These are phyloP conservation scores for Botryotinia narcissicola DNA, from an alignment of 2,329 filamentous ascomycete genomes.

Conservation along the genomic window DNA sequence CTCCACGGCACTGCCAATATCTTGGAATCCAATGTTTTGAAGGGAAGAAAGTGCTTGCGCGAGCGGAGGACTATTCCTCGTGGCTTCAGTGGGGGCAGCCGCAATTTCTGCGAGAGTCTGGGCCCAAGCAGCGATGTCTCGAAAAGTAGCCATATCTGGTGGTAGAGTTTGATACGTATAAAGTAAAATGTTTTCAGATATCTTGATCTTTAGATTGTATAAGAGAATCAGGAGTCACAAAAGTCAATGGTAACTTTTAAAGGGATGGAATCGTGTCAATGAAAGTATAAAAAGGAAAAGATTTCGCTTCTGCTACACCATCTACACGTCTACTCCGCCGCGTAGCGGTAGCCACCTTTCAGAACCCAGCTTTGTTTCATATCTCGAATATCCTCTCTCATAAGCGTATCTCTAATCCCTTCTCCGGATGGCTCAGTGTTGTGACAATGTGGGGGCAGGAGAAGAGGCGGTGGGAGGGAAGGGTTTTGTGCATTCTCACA, in stretches of 20 bases:
- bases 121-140: not conserved
- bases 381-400: not conserved
- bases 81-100: not conserved
- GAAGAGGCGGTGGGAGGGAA: not conserved
- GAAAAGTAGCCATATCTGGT: not conserved
- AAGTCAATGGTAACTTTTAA: not conserved
- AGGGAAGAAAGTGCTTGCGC: not conserved
- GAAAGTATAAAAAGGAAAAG: not conserved
- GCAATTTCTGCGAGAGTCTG: not conserved
- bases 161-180: not conserved
- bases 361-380: not conserved
- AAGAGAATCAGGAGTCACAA: not conserved
- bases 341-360: not conserved
- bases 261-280: not conserved
- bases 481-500: not conserved
- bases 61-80: not conserved
- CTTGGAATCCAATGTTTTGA: not conserved
- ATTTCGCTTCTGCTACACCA: not conserved
- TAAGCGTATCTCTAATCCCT: not conserved
- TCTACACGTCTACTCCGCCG: not conserved
- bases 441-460: not conserved
- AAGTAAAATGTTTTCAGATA: not conserved
- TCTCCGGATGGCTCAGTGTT: not conserved
- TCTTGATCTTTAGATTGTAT: not conserved
- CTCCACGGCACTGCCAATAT: not conserved